Percentiles rank a stretch among this genome's conserved stretches.
Conservation (phyloP, 1,139 yeast species). For the Spathaspora sp. region DNA sequence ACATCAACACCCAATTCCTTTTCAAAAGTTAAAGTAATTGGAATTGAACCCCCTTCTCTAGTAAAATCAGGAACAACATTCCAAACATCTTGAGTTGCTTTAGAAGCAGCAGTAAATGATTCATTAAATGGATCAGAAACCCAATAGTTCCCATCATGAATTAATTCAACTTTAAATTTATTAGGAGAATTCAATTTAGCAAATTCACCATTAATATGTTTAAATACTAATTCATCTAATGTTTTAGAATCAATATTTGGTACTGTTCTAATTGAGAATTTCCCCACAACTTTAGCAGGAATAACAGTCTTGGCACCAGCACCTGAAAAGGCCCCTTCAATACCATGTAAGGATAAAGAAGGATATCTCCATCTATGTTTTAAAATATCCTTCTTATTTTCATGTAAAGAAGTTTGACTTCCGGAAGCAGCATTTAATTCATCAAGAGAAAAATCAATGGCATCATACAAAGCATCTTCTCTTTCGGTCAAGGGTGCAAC, state of each 20-base stretch:
- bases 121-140: conserved; percentile 91
- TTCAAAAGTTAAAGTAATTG: conserved; percentile 92
- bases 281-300: conserved; percentile 91
- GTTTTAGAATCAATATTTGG: conserved; percentile 85
- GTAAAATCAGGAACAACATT: conserved; percentile 93
- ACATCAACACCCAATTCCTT: conserved; percentile 82
- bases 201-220: conserved; percentile 67
- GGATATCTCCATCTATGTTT: conserved; percentile 99
- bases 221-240: conserved; percentile 74
- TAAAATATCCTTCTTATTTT: conserved; percentile 76
- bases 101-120: conserved; percentile 89
- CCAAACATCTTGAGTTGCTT: conserved; percentile 94
- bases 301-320: conserved; percentile 98
- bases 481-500: conserved; percentile 87
- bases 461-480: conserved; percentile 78
- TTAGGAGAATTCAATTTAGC: conserved; percentile 73
- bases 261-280: conserved; percentile 95
- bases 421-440: conserved; percentile 91
- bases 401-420: conserved; percentile 75
- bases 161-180: conserved; percentile 65
- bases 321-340: conserved; percentile 95
- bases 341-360: conserved; percentile 91
- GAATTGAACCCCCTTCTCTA: conserved; percentile 98
- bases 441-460: conserved; percentile 78
- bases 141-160: conserved; percentile 97